Percentiles rank a stretch among this genome's conserved stretches.
Conservation (phyloP, 2,329 filamentous ascomycete genomes). For the Aureobasidium leucospermi region DNA sequence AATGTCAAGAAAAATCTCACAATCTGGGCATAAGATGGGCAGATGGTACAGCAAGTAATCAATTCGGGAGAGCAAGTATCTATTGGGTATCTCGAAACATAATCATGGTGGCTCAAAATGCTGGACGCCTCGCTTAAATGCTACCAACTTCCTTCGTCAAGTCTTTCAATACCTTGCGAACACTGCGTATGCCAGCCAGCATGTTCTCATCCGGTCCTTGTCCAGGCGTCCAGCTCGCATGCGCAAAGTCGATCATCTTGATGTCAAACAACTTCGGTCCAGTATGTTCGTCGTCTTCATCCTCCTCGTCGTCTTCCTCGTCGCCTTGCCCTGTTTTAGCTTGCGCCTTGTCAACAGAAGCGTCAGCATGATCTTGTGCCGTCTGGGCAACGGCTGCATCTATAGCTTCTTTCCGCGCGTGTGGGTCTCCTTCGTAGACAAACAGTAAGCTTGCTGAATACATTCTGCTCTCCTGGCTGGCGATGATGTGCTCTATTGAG, state of each 20-base stretch:
- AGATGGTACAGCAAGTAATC: background rate
- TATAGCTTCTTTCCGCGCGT: slow-evolving; percentile 37
- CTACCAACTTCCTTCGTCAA: slow-evolving; percentile 32
- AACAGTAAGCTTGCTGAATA: slow-evolving; percentile 59
- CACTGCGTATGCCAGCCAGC: slow-evolving; percentile 64
- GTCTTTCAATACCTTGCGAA: slow-evolving; percentile 63
- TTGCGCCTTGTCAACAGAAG: slow-evolving; percentile 7
- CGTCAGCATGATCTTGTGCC: background rate
- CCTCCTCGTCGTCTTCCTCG: slow-evolving; percentile 40
- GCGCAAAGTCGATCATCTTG: slow-evolving; percentile 94
- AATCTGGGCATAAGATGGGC: background rate
- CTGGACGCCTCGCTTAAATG: slow-evolving; percentile 20
- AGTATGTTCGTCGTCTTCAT: slow-evolving; percentile 45
- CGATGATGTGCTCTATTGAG: slow-evolving; percentile 48
- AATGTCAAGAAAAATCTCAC: too few relatives aligned
- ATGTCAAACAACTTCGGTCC: slow-evolving; percentile 64
- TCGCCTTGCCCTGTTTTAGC: slow-evolving; percentile 12
- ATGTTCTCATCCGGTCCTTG: slow-evolving; percentile 80
- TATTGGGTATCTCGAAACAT: too few relatives aligned
- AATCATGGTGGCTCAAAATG: background rate
- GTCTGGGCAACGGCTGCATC: background rate
- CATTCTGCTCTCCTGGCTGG: slow-evolving; percentile 59
- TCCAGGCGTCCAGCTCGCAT: slow-evolving; percentile 76
- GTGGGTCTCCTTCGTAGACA: slow-evolving; percentile 58
- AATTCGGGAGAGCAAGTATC: background rate